Evolutionary conservation across 164 flowering plant genomes (phyloP), one percentile per base, ranked within the genome.

Genomic region (Nymphaea thermarum): DNA sequence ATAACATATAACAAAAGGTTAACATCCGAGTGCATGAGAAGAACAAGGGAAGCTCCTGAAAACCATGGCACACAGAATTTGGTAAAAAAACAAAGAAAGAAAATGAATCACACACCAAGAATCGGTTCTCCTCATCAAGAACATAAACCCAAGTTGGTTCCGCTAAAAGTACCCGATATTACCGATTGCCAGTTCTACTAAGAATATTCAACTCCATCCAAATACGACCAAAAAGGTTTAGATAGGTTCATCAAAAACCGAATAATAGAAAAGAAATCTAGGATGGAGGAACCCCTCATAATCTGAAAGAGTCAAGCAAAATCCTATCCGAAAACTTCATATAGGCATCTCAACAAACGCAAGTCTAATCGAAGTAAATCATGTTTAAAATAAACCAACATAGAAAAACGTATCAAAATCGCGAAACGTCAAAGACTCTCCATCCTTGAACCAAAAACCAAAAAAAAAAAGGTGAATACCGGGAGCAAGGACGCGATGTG

Each of bases 401-500:
- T 51, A 15, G 57, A 51, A 15, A 51, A 51, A 51, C 15, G 2
- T 10, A 51, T 51, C 57, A 51, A 51, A 51, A 15, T 8, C 57
- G 57, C 14, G 57, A 57, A 47, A 64, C 44, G 68, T 8, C 10
- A 59, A 42, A 42, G 0, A 25, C 36, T 25, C 36, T 25, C 36
- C 36, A 25, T 25, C 36, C 36, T 25, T 3, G 43, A 44, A 68
- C 17, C 42, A 60, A 57, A 68, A 74, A 57, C 43, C 60, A 1
- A 15, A 25, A 51, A 55, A 51, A 6, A 4, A 41, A 53, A 43
- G 2, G 41, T 60, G n/a, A 10, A 43, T 43, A 85, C 91, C 88
- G 79, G 77, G 16, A 89, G 87, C 5, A 70, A 78, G 16, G 87
- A 87, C 12, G 78, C 82, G 14, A 89, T 84, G 65, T 81, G 77